These are phyloP conservation scores for Citrus reticulata DNA, from an alignment of 345 rosid species.

Conservation along the genomic window DNA sequence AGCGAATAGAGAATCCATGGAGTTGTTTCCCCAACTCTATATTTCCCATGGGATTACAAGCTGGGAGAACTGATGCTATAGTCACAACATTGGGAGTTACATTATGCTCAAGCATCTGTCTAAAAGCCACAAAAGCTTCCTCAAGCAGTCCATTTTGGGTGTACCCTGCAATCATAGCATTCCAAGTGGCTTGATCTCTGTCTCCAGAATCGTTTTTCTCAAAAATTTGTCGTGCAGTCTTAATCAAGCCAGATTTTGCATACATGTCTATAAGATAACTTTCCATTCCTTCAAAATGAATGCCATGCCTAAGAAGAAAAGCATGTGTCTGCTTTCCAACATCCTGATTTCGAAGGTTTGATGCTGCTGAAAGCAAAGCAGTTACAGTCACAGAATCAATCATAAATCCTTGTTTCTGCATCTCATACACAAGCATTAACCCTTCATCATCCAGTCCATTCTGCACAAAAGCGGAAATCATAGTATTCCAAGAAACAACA, in stretches of 20 bases:
- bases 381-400: conserved; percentile 70
- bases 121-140: conserved; percentile 52
- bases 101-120: conserved; percentile 58
- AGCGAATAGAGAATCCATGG: conserved; percentile 69
- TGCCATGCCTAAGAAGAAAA: conserved; percentile 59
- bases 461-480: conserved; percentile 79
- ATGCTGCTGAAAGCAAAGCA: conserved; percentile 80
- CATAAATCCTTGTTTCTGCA: conserved; percentile 72
- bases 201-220: conserved; percentile 25
- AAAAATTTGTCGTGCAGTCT: conserved; percentile 44
- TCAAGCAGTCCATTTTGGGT: conserved; percentile 59
- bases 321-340: conserved; percentile 85
- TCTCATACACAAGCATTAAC: conserved; percentile 70
- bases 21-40: conserved; percentile 69
- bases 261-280: conserved; percentile 84
- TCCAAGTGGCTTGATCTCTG: conserved; percentile 86
- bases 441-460: conserved; percentile 86
- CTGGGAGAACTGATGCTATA: conserved; percentile 75
- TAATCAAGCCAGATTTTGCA: conserved; percentile 74
- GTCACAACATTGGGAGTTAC: conserved; percentile 68
- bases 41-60: conserved; percentile 62
- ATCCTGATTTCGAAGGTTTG: conserved; percentile 65
- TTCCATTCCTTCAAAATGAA: conserved; percentile 70
- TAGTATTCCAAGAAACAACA: conserved; percentile 82
- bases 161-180: conserved; percentile 83